A percentile compares a stretch with the other conserved stretches of the same genome.
Evolutionary conservation across 2,329 filamentous ascomycete species (phyloP).

Genomic region (Fusarium tupiense): DNA sequence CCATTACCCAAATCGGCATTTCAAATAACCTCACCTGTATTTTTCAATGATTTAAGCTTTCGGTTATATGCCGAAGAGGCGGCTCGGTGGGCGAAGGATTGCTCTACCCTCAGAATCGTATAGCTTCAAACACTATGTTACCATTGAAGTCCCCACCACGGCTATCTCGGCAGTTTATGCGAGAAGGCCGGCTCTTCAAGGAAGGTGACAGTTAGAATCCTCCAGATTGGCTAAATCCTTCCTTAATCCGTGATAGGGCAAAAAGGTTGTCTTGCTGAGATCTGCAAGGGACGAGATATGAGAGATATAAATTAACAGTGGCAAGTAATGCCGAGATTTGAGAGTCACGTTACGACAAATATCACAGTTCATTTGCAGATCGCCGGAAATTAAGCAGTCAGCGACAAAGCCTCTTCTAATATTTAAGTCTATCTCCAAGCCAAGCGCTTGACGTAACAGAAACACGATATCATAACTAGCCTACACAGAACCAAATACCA

Average conservation of each 20-base stretch:
- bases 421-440: not conserved
- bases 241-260: not conserved
- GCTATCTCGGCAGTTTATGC: not conserved
- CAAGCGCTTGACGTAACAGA: not conserved
- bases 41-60: not conserved
- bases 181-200: not conserved
- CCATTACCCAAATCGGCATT: not conserved
- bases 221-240: not conserved
- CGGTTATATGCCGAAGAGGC: not conserved
- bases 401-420: fast-evolving
- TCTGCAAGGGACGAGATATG: too few relatives aligned
- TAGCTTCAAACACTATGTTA: not conserved
- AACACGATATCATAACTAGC: not conserved
- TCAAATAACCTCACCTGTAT: not conserved
- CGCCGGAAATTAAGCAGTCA: not conserved
- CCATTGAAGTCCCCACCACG: not conserved
- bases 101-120: not conserved
- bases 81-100: not conserved
- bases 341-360: too few relatives aligned
- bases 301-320: too few relatives aligned
- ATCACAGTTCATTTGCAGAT: not conserved
- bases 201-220: not conserved
- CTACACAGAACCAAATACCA: fast-evolving
- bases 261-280: not conserved
- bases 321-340: not conserved